Evolutionary conservation across 805 yeast species (phyloP).

Genomic region (Wickerhamiella dianesei): DNA sequence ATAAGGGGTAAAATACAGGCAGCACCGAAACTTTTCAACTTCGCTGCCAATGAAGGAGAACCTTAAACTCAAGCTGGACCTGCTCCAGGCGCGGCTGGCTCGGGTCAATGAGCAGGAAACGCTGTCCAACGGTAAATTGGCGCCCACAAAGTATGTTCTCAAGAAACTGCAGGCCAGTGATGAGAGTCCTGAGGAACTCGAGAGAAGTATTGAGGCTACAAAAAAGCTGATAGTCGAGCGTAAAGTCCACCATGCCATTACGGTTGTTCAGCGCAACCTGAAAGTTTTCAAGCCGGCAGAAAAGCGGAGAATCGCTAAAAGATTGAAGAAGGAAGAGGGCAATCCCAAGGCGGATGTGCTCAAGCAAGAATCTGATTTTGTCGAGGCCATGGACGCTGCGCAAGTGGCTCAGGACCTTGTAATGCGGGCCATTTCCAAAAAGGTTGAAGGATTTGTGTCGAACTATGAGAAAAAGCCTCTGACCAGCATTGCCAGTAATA

Average conservation of each 20-base stretch:
- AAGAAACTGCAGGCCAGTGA: constrained; percentile 10
- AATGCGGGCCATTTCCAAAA: constrained; percentile 7
- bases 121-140: constrained; percentile 18
- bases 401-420: constrained; percentile 12
- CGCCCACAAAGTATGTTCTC: constrained; percentile 21
- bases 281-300: constrained; percentile 25
- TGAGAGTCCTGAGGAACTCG: constrained; percentile 12
- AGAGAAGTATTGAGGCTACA: constrained; percentile 13
- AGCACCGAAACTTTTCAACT: neutral
- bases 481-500: constrained; percentile 20
- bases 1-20: no score
- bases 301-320: constrained; percentile 23
- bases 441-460: neutral
- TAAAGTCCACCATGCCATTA: constrained; percentile 21
- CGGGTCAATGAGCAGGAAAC: constrained; percentile 12
- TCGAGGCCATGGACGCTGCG: constrained; percentile 10
- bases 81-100: constrained; percentile 26
- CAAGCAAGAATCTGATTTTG: constrained; percentile 8
- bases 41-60: constrained; percentile 20
- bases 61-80: constrained; percentile 26
- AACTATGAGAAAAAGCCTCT: constrained; percentile 10
- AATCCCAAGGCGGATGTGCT: constrained; percentile 7
- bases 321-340: constrained; percentile 12
- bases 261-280: constrained; percentile 20
- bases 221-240: constrained; percentile 22